phyloP scores from a whole-genome alignment of 1,139 yeast species.

The Yamadazyma siamensis region DNA sequence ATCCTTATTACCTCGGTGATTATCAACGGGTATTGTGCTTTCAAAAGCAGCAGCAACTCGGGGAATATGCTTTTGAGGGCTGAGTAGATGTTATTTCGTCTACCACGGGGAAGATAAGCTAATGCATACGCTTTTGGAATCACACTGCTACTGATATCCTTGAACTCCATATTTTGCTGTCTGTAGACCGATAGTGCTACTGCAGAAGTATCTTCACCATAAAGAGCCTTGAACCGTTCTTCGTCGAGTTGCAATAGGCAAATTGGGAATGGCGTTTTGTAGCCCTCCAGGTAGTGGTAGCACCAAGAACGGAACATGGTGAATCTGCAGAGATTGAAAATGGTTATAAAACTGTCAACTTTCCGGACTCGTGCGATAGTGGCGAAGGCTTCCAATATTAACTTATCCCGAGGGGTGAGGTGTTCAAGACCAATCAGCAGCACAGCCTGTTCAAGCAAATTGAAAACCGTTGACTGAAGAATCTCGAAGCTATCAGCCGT shows the following conservation, averaged over 20 bases:
- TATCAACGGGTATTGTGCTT: no score
- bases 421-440: no score
- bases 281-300: constrained; percentile 26
- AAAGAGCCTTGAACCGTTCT: constrained; percentile 20
- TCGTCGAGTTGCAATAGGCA: constrained; percentile 27
- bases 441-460: constrained; percentile 43
- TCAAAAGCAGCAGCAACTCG: no score
- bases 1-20: no score
- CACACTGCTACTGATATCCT: background rate
- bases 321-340: constrained; percentile 27
- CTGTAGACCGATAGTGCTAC: background rate
- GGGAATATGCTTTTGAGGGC: no score
- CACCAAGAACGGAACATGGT: constrained; percentile 44
- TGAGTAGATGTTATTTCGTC: no score
- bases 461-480: constrained; percentile 32
- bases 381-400: no score
- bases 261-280: no score
- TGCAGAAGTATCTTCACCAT: background rate
- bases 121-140: constrained; percentile 38
- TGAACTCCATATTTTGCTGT: constrained; percentile 1
- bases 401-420: no score
- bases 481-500: constrained; percentile 26
- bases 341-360: no score
- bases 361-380: no score
- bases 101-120: constrained; percentile 43